Evolutionary conservation across 805 yeast genomes (phyloP), one percentile per base, ranked within the genome.

Genomic region (Suhomyces kilbournensis): DNA sequence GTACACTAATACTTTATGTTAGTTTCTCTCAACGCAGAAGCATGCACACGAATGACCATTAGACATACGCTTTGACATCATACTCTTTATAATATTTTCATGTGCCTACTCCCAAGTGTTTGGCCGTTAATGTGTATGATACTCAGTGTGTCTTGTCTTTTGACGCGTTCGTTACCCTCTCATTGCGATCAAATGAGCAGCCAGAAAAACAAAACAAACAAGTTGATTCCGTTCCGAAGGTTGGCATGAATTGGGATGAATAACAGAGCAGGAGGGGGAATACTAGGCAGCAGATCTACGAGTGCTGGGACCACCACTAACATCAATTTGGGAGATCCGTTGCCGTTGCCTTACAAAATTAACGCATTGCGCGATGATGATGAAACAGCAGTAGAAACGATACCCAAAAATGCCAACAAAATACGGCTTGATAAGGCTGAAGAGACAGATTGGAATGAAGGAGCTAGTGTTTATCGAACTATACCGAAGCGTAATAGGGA

Each of bases 301-400:
- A 38, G 43, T 34, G 38, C 19, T 22, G 47, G 22, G 17, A 12
- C 39, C 17, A 10, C 47, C 39, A 45, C 39, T 12, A 15, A 15
- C 10, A 46, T 46, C 14, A 35, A 46, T 12, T 35, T 70, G 25
- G 75, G 75, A 10, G 73, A 69, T 47, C 75, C 75, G 1, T 65
- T 70, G 35, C 75, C 75, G 23, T 62, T 70, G 32, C 71, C 72
- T 12, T 70, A 70, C 56, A 59, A 60, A 46, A 59, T 65, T 19
- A 51, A 45, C 2, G n/a, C 20, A 14, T 19, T n/a, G 19, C 20
- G 42, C 14, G 54, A 52, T 17, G 54, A 52, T 26, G 54, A 52
- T 42, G 50, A 47, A 14, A 53, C 56, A 3, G 56, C 53, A 10
- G 56, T 53, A 2, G 50, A 51, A 7, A 47, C 51, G 9, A 46